Base-by-base conservation (phyloP, 2,329 filamentous ascomycete genomes). In the Epichloe typhina region DNA sequence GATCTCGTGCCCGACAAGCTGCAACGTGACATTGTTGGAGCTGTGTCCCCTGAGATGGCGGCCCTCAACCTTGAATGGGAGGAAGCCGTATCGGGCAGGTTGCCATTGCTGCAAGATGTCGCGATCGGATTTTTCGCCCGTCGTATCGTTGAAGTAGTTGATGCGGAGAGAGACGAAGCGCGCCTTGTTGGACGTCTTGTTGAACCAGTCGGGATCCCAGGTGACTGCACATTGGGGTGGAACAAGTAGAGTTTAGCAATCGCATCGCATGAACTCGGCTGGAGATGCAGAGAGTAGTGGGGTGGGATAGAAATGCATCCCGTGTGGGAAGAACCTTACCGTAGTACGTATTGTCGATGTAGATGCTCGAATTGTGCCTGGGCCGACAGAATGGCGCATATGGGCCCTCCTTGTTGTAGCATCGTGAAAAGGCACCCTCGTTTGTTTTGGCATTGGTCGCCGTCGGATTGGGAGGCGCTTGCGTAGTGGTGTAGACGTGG, bases 161-260 rank as follows among this genome's bases (percentile, higher is more conserved):
- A 72, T 63, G 55, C 70, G 69, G 58, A 67, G 52, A 36, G 59
- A 56, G 49, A 69, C 57, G 26, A 62, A 61, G 50, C 59, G 57
- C 49, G 56, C 66, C 67, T 54, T 52, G 55, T 44, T 65, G 68
- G 23, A 65, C 50, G 66, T 63, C 46, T 64, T 60, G 57, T 67
- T 66, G 66, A 76, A 79, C 63, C 67, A 74, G 47, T 69, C 64
- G 23, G 75, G 66, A 56, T 81, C 76, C 76, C 77, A 80, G 31
- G 74, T 78, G 50, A 80, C 77, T 80, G 45, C 7, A 3, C 5
- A 13, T 41, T 12, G 5, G 1, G n/a, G 15, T 3, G 13, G 11
- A 35, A 23, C 39, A 41, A 21, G 5, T 15, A 36, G 8, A 33
- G n/a, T 31, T 31, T 9, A 31, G 31, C 31, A 31, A 31, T 31